Evolutionary conservation across 2,329 filamentous ascomycete genomes (phyloP).

Genomic region (Beauveria pseudobassiana): DNA sequence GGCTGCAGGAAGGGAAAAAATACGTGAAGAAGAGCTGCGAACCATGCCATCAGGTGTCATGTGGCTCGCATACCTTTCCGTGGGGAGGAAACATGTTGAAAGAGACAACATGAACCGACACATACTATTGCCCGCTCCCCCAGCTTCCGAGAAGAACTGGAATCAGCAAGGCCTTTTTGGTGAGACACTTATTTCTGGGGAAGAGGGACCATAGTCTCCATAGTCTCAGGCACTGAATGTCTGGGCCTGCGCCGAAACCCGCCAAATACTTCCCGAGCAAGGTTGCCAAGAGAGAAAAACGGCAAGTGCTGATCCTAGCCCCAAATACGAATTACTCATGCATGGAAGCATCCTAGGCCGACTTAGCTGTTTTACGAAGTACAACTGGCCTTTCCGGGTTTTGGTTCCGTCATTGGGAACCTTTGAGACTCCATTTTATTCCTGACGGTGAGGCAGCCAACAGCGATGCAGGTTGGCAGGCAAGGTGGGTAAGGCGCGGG

Average conservation of each 20-base stretch:
- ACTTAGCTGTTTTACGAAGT: background rate
- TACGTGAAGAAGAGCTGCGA: background rate
- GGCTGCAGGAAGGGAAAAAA: background rate
- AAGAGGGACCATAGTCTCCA: background rate
- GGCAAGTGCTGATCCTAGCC: background rate
- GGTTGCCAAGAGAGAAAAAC: background rate
- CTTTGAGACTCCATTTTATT: background rate
- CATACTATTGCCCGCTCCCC: background rate
- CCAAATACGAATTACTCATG: background rate
- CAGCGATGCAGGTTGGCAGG: background rate
- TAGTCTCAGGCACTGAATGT: background rate
- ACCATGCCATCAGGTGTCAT: too few relatives aligned
- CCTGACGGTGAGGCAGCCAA: background rate
- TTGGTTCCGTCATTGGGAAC: background rate
- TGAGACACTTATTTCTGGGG: conserved; percentile 4
- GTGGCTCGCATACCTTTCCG: background rate
- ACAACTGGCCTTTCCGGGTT: background rate
- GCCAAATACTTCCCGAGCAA: background rate
- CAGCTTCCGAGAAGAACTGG: background rate
- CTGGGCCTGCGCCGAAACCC: background rate
- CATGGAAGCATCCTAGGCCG: background rate
- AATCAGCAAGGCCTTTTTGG: background rate
- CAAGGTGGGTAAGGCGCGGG: background rate
- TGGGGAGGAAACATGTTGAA: background rate
- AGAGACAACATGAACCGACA: background rate